Conservation (phyloP, 2,329 filamentous ascomycete species). For the Hypoxylon sp. region DNA sequence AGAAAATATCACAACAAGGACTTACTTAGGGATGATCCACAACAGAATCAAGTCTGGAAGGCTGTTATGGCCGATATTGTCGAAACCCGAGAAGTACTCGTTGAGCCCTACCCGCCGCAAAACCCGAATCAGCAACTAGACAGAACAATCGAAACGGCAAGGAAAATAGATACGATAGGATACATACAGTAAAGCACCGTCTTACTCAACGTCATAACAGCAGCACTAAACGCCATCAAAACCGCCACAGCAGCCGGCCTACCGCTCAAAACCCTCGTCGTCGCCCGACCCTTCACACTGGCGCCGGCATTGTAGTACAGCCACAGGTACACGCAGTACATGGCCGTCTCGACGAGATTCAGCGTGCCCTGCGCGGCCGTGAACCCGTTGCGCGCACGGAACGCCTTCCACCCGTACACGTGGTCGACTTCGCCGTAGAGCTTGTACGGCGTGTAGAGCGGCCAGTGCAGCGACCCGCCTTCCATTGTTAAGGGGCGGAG, state of each 20-base stretch:
- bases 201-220: constrained; percentile 73
- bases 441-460: constrained; percentile 81
- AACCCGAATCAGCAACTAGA: constrained; percentile 1
- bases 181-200: constrained; percentile 72
- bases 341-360: constrained; percentile 75
- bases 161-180: constrained; percentile 49
- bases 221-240: constrained; percentile 64
- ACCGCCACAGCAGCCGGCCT: constrained; percentile 60
- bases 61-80: constrained; percentile 70
- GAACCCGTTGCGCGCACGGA: constrained; percentile 77
- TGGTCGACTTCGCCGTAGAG: constrained; percentile 85
- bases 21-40: constrained; percentile 72
- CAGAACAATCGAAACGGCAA: neutral
- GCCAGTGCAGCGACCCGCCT: constrained; percentile 78
- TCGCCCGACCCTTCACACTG: constrained; percentile 30
- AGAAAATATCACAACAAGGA: constrained; percentile 11
- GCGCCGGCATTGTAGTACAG: constrained; percentile 52
- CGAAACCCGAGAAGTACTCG: constrained; percentile 68
- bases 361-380: constrained; percentile 78
- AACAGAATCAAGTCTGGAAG: constrained; percentile 60
- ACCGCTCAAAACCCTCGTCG: constrained; percentile 55
- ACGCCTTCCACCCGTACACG: constrained; percentile 84
- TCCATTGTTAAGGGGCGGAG: constrained; percentile 86
- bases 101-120: constrained; percentile 61
- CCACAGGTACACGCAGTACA: constrained; percentile 71